These are phyloP conservation scores for Houttuynia cordata DNA, from an alignment of 164 flowering plant genomes.

Conservation along the genomic window DNA sequence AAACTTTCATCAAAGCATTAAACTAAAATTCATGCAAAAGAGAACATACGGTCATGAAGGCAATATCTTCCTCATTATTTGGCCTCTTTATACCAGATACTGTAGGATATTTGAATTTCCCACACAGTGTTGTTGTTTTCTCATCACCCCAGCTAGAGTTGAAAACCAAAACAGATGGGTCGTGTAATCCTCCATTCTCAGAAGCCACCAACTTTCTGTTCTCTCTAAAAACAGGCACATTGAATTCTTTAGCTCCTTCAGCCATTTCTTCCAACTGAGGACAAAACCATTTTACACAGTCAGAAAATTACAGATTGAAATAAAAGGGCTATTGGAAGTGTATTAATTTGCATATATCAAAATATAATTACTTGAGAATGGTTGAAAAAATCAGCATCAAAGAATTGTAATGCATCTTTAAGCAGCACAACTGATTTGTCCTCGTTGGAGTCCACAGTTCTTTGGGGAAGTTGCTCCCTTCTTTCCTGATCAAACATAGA, in stretches of 20 bases:
- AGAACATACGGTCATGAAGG: slow-evolving; percentile 58
- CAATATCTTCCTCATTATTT: slow-evolving; percentile 47
- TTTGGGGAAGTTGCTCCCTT: neutral
- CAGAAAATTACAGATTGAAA: neutral
- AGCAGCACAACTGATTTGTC: slow-evolving; percentile 1
- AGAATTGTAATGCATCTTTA: slow-evolving; percentile 27
- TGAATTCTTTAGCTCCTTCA: slow-evolving; percentile 51
- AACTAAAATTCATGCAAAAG: neutral
- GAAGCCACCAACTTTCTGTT: slow-evolving; percentile 66
- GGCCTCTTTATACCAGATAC: slow-evolving; percentile 33
- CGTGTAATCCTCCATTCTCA: slow-evolving; percentile 59
- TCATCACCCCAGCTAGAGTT: slow-evolving; percentile 41
- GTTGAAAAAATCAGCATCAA: slow-evolving; percentile 56
- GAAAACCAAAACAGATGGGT: slow-evolving; percentile 68
- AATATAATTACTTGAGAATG: slow-evolving; percentile 37
- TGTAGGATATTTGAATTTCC: slow-evolving; percentile 33
- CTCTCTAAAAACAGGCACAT: slow-evolving; percentile 46
- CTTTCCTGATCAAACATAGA: neutral
- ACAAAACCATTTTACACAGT: neutral
- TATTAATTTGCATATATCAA: too few species aligned
- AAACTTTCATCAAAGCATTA: too few species aligned
- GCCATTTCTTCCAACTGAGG: slow-evolving; percentile 52
- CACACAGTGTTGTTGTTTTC: slow-evolving; percentile 6
- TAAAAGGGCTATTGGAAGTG: neutral
- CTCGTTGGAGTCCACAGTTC: neutral